Evolutionary conservation across 2,329 filamentous ascomycete genomes (phyloP).

Genomic region (Emergomyces orientalis): DNA sequence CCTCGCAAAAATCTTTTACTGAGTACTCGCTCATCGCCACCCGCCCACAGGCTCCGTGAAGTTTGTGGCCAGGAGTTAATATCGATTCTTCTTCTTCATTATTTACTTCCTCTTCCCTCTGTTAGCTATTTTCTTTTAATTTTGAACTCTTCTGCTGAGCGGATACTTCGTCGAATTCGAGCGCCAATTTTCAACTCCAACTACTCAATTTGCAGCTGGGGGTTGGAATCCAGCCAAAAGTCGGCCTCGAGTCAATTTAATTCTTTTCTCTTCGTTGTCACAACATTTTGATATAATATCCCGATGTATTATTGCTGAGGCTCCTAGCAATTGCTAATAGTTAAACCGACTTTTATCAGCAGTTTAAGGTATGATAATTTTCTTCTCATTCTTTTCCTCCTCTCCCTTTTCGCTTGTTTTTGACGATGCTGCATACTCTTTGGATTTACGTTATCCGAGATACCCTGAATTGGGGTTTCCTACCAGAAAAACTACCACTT

Average conservation of each 20-base stretch:
- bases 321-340: background rate
- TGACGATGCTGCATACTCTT: background rate
- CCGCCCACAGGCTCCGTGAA: background rate
- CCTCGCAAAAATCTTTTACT: slow-evolving; percentile 6
- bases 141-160: slow-evolving; percentile 1
- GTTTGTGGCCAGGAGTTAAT: background rate
- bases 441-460: background rate
- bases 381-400: background rate
- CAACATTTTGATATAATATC: background rate
- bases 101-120: background rate
- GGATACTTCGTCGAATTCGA: slow-evolving; percentile 1
- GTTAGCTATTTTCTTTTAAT: slow-evolving; percentile 5
- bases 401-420: background rate
- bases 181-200: background rate
- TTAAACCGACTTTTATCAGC: background rate
- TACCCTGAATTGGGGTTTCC: background rate
- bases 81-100: slow-evolving; percentile 1
- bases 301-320: slow-evolving; percentile 5
- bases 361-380: background rate
- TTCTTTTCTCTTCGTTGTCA: background rate
- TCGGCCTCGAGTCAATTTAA: background rate
- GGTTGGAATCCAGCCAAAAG: background rate
- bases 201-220: slow-evolving; percentile 1
- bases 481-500: background rate
- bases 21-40: slow-evolving; percentile 4